Evolutionary conservation across 1,284 basidiomycete species (phyloP), one percentile per base, ranked within the genome.

Genomic region (Anthracocystis walkeri): DNA sequence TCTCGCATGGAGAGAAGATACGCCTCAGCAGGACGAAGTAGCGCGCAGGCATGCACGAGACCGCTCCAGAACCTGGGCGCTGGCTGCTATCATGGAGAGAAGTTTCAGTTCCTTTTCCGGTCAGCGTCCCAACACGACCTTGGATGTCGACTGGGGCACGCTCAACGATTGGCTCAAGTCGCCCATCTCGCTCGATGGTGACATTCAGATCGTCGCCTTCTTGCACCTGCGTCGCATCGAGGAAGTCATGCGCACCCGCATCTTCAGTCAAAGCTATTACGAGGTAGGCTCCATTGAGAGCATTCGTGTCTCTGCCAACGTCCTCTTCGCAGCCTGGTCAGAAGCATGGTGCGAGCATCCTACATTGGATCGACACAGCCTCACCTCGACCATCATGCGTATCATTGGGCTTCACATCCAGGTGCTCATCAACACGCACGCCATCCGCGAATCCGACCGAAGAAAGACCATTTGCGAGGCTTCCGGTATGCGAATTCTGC

Each of bases 261-360:
- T 75, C 49, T 75, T 75, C 56, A 69, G 72, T 42, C 72, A 75
- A 49, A 75, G 62, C 59, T 75, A 75, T 52, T 75, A 75, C 59
- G 72, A 75, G 49, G 72, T 75, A 3, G 72, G 72, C 8, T 75
- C 72, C 11, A 75, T 75, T 50, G 72, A 75, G 49, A 75, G 72
- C 66, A 75, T 66, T 27, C 72, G 72, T 38, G 66, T 69, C 25
- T 75, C 72, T 7, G 72, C 72, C 55, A 75, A 75, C 11, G 72
- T 75, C 16, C 40, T 69, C 29, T 45, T 75, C n/a, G 63, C 65
- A 21, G 72, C 72, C 12, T 75, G 72, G 72, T 62, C 41, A 18
- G 72, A 75, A 46, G 72, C 72, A 0, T 75, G 72, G 72, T 75
- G 72, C 53, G 72, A 75, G 46, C 72, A 75, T 60, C 72, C 72